Evolutionary conservation across 108 stramenopile species (phyloP), one percentile per base, ranked within the genome.

Genomic region (Cyclostephanos invisitatus): DNA sequence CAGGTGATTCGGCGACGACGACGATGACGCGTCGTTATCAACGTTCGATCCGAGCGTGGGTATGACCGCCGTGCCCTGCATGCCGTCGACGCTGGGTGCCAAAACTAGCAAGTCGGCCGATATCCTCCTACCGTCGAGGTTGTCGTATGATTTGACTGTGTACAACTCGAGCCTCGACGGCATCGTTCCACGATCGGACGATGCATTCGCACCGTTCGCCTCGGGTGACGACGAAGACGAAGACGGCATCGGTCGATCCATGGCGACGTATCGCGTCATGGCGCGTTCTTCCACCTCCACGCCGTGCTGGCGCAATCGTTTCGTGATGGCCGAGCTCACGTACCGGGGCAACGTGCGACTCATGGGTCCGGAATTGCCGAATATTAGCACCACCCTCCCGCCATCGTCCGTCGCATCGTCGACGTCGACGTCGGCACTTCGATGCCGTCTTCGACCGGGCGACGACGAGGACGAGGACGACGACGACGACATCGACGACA

Each of bases 141-240:
- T 71, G 77, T 95, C 93, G 64, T 86, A 91, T 5, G 89, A 80
- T 75, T 91, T 91, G 50, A 89, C 91, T 0, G 89, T 87, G 69
- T 92, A 89, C 2, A 95, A 29, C 72, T 90, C 89, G 2, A 89
- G 40, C 28, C 66, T 67, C 11, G 71, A 42, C 7, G 82, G 57
- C 17, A 51, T 54, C 40, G 44, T 46, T 3, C 44, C 3, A 3
- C 32, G 32, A 32, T 32, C 32, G 3, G 32, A 32, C 32, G 44
- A 15, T 15, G n/a, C n/a, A n/a, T 14, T 46, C 44, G 15, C 0
- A 3, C 0, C 44, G 15, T 46, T 15, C 44, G 44, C 14, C 3
- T 15, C 44, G 12, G 44, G 17, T 1, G 42, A 46, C 10, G 51
- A 54, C 25, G 74, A 21, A 8, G 49, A 50, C 4, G 49, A 7